phyloP scores from a whole-genome alignment of 2,329 filamentous ascomycete genomes.

The Sarocladiaceae sp. region DNA sequence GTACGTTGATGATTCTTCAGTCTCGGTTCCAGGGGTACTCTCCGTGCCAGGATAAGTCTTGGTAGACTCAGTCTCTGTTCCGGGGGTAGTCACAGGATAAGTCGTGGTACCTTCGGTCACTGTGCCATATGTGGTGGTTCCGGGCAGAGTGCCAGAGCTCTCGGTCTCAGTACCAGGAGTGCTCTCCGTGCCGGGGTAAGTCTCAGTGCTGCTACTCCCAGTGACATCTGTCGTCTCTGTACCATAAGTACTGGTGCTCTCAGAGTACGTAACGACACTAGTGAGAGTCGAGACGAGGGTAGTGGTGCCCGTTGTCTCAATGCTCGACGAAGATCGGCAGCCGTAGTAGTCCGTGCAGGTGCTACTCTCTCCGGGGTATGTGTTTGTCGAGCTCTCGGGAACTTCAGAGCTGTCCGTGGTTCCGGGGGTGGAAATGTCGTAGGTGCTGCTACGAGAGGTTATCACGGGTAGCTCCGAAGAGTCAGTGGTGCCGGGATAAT shows the following conservation, averaged over 20 bases:
- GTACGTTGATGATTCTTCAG: background rate
- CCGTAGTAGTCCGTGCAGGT: constrained; percentile 9
- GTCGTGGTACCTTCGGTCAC: constrained; percentile 3
- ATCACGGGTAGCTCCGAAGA: background rate
- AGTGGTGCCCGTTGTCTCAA: background rate
- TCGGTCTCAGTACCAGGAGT: constrained; percentile 1
- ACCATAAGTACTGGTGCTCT: constrained; percentile 2
- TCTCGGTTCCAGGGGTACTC: constrained; percentile 5
- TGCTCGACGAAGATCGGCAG: background rate
- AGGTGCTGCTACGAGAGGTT: constrained; percentile 1
- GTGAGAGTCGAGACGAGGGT: constrained; percentile 6
- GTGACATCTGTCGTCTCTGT: background rate
- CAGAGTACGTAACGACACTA: constrained; percentile 2
- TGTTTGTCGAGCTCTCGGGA: background rate
- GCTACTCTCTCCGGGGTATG: background rate
- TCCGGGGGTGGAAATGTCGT: background rate
- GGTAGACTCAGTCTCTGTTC: background rate
- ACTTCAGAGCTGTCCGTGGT: background rate
- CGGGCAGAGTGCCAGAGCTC: too few species aligned
- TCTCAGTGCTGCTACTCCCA: background rate
- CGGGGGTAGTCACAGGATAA: background rate
- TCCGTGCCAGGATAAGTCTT: background rate
- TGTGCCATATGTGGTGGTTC: too few species aligned
- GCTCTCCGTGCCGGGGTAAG: background rate
- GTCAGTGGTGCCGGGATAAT: background rate